Base-by-base conservation (phyloP, 192 early-diverging fungal genomes). In the Dissophora ornata region DNA sequence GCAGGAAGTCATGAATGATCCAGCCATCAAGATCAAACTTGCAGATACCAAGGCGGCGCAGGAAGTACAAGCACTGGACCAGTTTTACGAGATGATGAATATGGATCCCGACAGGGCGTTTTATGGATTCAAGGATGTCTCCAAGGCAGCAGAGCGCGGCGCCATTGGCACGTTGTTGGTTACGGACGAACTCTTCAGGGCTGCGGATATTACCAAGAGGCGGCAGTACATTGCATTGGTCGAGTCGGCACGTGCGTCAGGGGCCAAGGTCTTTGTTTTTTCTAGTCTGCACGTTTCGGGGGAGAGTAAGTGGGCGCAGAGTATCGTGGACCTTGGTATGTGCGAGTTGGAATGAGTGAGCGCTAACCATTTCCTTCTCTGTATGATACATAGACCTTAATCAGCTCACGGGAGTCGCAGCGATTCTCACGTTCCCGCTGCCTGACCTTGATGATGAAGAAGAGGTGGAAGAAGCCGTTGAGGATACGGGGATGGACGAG, bases 221-320 rank as follows among this genome's bases (percentile, higher is more conserved):
- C 82, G 85, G 77, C 89, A 92, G 63, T 99, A 97, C 75, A 94
- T 98, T 55, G 70, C 71, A 7, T 83, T 99, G 41, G 95, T 97
- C 2, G 96, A 98, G 74, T 80, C 84, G 30, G 91, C 94, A 1
- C 85, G 92, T 65, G 83, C 83, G 10, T 75, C 78, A 7, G 93
- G 91, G 22, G 96, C 94, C 13, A 87, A 88, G 30, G 92, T 94
- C 6, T 84, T 92, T 65, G 86, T 99, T 11, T 96, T 97, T 70
- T 97, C 96, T 16, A 93, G 92, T 57, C 73, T 97, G 55, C 98
- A 99, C 70, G 93, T 94, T 0, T 95, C 95, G 1, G 98, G 98
- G 57, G 98, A 99, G 82, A 95, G 89, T 90, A 84, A 84, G 85
- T 79, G 5, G 12, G 18, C 6, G 18, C 18, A 16, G 25, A 41